Base-by-base conservation (phyloP, 2,329 filamentous ascomycete genomes). In the Sarocladium oryzae region DNA sequence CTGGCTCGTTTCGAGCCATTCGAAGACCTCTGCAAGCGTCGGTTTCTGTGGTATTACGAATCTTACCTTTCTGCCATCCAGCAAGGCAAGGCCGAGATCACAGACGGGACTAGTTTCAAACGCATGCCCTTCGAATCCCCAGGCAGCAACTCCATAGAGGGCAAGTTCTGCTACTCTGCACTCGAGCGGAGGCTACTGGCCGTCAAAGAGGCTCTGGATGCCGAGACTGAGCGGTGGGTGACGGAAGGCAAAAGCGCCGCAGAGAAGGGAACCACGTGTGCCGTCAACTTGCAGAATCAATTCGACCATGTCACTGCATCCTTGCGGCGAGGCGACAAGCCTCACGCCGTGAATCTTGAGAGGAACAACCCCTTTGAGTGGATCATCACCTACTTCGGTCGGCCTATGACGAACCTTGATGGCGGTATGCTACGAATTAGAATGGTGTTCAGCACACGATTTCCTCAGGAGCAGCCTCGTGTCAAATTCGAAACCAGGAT, bases 41-140 rank as follows among this genome's bases (percentile, higher is more conserved):
- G 91, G 1, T 96, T 97, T 63, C 73, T 97, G 13, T 97, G 93
- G 93, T 97, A 97, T 69, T 95, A 88, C 66, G 87, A 95, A 57
- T 87, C 87, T 2, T 97, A 97, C 62, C 72, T 93, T 20, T 72
- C 78, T 3, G 78, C 85, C 1, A 84, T 95, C 49, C 75, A 82
- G 33, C 77, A 82, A 54, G 86, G 84, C 24, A 78, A 75, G 58
- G 66, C 72, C 23, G 81, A 88, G 57, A 79, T 85, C 51, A 77
- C 78, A 54, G 81, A 85, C 54, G 79, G 81, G 2, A 71, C 81
- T 33, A 55, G 64, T 1, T 97, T 99, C 61, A 67, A 72, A n/a
- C 78, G 78, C 49, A 95, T 96, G 89, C 88, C 89, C 0, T 99
- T 99, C 58, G 93, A 99, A 63, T 53, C 59, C 2, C 55, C 56